Conservation (phyloP, 441 rosid genomes). For the Eutrema salsugineum region DNA sequence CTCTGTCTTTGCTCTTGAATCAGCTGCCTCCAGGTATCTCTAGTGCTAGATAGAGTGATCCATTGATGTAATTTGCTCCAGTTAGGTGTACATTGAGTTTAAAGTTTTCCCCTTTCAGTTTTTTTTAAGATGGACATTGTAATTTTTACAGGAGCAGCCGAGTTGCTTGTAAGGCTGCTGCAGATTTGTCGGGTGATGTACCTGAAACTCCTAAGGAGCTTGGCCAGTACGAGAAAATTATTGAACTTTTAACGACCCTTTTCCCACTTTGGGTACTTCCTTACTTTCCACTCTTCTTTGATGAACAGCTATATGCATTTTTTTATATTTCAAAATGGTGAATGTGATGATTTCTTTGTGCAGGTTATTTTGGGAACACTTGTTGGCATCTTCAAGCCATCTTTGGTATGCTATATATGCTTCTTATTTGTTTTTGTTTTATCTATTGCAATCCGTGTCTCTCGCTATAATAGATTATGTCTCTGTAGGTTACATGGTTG, state of each 20-base stretch:
- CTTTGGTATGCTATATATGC: slow-evolving; percentile 51
- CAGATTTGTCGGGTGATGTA: slow-evolving; percentile 56
- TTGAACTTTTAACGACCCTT: slow-evolving; percentile 83
- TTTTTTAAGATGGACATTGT: background rate
- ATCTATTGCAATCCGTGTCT: background rate
- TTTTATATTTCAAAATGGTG: background rate
- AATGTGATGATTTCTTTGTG: slow-evolving; percentile 17
- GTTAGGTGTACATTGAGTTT: background rate
- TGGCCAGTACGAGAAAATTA: slow-evolving; percentile 70
- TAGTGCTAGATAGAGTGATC: background rate
- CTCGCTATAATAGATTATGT: slow-evolving; percentile 3
- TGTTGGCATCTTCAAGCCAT: slow-evolving; percentile 83
- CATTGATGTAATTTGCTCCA: background rate
- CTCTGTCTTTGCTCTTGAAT: slow-evolving; percentile 39
- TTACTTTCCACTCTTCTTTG: slow-evolving; percentile 5
- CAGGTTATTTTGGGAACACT: slow-evolving; percentile 88
- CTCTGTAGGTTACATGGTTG: slow-evolving; percentile 82
- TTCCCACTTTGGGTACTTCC: slow-evolving; percentile 84
- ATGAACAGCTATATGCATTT: background rate
- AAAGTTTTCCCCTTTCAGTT: background rate
- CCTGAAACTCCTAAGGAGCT: slow-evolving; percentile 47
- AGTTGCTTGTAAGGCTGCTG: slow-evolving; percentile 62
- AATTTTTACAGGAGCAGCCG: slow-evolving; percentile 33
- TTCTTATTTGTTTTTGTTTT: background rate
- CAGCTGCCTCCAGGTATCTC: slow-evolving; percentile 50